These are phyloP conservation scores for Candida nanaspora DNA, from an alignment of 805 yeast genomes.

Conservation along the genomic window DNA sequence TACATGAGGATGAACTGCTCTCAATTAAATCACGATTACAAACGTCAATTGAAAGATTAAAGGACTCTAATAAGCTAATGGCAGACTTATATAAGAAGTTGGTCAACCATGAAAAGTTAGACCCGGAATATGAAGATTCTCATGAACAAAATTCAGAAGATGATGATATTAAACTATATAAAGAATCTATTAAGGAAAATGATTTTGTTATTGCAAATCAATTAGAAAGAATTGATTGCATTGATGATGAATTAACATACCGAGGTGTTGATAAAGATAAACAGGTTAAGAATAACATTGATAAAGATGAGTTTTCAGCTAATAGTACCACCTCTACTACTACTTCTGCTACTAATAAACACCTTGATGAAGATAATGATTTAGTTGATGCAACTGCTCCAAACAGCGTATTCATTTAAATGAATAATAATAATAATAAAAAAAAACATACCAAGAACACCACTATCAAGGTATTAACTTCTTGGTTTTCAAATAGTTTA, in stretches of 20 bases:
- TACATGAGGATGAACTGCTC: conserved; percentile 37
- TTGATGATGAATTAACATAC: conserved; percentile 39
- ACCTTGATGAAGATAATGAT: conserved; percentile 30
- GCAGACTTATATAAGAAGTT: conserved; percentile 32
- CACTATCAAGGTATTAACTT: background rate
- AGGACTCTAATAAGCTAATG: conserved; percentile 46
- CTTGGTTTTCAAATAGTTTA: conserved; percentile 12
- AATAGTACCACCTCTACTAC: no score
- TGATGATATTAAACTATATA: conserved; percentile 43
- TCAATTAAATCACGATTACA: conserved; percentile 26
- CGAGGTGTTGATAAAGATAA: conserved; percentile 25
- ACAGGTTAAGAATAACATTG: background rate
- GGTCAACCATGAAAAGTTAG: conserved; percentile 1
- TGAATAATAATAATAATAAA: background rate
- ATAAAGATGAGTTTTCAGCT: no score
- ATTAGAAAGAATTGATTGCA: conserved; percentile 33
- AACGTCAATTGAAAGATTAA: conserved; percentile 38
- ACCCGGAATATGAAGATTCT: conserved; percentile 31
- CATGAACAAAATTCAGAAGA: conserved; percentile 21
- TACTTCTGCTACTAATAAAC: background rate
- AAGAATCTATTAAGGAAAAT: conserved; percentile 53
- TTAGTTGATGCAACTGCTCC: conserved; percentile 28
- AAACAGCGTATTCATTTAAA: conserved; percentile 23
- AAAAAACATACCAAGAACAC: no score
- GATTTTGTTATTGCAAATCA: conserved; percentile 46